Percentiles rank a stretch among this genome's conserved stretches.
These are phyloP conservation scores for Effrenium voratum DNA, from an alignment of 73 alveolate species.

Conservation along the genomic window DNA sequence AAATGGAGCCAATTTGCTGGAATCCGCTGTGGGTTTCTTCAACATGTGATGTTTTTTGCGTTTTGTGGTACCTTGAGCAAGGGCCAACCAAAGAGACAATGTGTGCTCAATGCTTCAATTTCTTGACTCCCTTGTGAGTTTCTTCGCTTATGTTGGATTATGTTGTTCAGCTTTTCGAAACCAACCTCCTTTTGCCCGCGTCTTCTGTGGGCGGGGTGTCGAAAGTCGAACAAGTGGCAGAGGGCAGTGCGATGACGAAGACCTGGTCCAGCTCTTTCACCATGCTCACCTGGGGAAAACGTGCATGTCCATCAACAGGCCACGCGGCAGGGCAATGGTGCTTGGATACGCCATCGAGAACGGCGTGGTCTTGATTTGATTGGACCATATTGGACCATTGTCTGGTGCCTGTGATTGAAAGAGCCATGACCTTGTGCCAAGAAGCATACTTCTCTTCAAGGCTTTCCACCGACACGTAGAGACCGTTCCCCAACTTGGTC, in stretches of 20 bases:
- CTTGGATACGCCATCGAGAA: not conserved
- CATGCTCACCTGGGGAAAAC: not conserved
- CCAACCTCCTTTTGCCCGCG: too few relatives aligned
- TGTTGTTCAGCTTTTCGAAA: too few relatives aligned
- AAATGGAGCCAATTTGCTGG: too few relatives aligned
- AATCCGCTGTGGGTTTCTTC: too few relatives aligned
- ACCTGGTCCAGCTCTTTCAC: slow-evolving; percentile 60
- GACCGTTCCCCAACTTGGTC: slow-evolving; percentile 61
- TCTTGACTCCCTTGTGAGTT: too few relatives aligned
- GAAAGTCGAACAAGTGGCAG: not conserved
- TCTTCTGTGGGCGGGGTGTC: too few relatives aligned
- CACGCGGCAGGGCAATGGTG: not conserved
- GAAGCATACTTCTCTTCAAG: slow-evolving; percentile 53
- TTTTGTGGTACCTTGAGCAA: too few relatives aligned
- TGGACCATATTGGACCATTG: too few relatives aligned
- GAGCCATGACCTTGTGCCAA: not conserved
- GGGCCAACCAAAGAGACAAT: not conserved
- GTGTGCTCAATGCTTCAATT: not conserved
- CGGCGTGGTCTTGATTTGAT: too few relatives aligned
- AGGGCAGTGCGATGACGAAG: slow-evolving; percentile 62
- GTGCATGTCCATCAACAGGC: not conserved
- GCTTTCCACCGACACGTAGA: slow-evolving; percentile 45
- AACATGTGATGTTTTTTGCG: too few relatives aligned
- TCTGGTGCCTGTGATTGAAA: too few relatives aligned
- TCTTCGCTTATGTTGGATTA: too few relatives aligned